These are phyloP conservation scores for Crithidia expoeki DNA, from an alignment of 208 protist species.

Conservation along the genomic window DNA sequence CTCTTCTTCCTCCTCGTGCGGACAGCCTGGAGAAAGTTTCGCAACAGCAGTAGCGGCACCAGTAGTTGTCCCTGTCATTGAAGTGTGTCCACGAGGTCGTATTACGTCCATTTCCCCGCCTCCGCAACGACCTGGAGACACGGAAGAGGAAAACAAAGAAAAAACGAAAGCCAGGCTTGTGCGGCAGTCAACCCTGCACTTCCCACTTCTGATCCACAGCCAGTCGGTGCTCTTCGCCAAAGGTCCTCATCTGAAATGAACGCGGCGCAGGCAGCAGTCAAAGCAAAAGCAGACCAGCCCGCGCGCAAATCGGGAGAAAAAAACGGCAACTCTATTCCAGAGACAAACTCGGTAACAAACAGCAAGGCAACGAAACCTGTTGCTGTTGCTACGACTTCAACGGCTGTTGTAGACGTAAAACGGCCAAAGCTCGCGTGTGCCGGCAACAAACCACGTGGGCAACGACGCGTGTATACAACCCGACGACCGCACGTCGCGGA, in stretches of 20 bases:
- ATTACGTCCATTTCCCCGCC: conserved; percentile 13
- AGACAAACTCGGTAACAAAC: no score
- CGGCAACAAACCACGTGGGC: background rate
- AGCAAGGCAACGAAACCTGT: background rate
- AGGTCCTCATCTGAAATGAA: conserved; percentile 19
- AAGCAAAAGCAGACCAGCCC: background rate
- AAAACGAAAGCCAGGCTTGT: background rate
- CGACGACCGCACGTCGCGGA: conserved; percentile 9
- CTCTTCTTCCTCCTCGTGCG: conserved; percentile 15
- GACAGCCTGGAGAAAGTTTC: no score
- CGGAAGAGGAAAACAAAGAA: background rate
- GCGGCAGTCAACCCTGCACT: background rate
- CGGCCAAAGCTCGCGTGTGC: conserved; percentile 9
- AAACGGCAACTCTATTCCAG: no score
- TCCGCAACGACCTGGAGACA: conserved; percentile 1
- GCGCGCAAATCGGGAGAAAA: background rate
- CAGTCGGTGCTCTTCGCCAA: conserved; percentile 2
- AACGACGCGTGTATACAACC: conserved; percentile 21
- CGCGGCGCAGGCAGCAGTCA: background rate
- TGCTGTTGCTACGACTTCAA: background rate
- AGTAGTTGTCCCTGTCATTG: background rate
- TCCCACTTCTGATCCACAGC: background rate
- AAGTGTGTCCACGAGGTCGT: no score
- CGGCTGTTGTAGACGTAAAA: background rate
- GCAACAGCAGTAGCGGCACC: background rate